phyloP scores from a whole-genome alignment of 805 yeast species.

The Candida mattraensis region DNA sequence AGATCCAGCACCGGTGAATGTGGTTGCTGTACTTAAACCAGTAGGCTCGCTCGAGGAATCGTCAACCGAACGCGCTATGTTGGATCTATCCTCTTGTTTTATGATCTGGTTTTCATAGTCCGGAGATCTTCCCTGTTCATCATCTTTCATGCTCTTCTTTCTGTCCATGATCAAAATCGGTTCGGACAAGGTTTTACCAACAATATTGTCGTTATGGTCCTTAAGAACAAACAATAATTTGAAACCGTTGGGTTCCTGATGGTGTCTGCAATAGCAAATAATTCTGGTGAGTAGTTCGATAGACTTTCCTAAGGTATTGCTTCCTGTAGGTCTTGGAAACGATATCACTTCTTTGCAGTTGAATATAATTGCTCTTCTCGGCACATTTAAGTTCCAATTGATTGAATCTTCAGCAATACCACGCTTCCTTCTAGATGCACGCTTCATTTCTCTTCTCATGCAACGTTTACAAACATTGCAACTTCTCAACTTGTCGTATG shows the following conservation, averaged over 20 bases:
- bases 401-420: constrained; percentile 71
- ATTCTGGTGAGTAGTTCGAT: constrained; percentile 67
- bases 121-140: constrained; percentile 32
- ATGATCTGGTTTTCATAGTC: constrained; percentile 7
- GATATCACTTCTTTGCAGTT: constrained; percentile 87
- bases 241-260: constrained; percentile 84
- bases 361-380: constrained; percentile 83
- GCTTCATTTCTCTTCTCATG: constrained; percentile 86
- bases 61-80: constrained; percentile 29
- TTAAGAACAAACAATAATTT: constrained; percentile 66
- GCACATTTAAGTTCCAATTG: constrained; percentile 73
- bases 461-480: constrained; percentile 87
- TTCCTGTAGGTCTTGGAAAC: constrained; percentile 56
- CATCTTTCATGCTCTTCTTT: constrained; percentile 59
- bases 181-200: constrained; percentile 70
- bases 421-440: constrained; percentile 89
- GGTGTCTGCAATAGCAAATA: constrained; percentile 96
- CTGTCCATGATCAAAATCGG: constrained; percentile 93
- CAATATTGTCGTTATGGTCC: constrained; percentile 56
- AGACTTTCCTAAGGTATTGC: constrained; percentile 32
- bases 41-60: constrained; percentile 35
- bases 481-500: constrained; percentile 29
- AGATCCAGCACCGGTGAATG: constrained; percentile 8
- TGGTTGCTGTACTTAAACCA: constrained; percentile 19
- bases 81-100: constrained; percentile 19